Conservation (phyloP, 2,329 filamentous ascomycete genomes). For the Ustilaginoidea virens region DNA sequence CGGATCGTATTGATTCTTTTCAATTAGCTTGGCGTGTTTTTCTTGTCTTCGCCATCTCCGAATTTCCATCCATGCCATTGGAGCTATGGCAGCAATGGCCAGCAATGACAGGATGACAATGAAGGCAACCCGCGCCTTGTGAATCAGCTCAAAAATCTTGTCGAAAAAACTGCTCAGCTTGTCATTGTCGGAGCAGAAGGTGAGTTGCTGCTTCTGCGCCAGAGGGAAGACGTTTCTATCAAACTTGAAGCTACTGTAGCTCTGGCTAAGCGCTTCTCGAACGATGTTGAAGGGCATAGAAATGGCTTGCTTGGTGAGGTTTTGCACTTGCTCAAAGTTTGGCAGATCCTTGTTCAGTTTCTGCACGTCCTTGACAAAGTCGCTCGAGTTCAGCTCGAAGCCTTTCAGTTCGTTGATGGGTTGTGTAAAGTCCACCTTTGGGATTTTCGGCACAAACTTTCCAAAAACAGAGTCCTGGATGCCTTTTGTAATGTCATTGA, state of each 20-base stretch:
- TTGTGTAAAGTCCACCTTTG: conserved; percentile 46
- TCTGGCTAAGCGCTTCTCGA: conserved; percentile 54
- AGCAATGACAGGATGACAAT: conserved; percentile 57
- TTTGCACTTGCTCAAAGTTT: conserved; percentile 68
- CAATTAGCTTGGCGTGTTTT: conserved; percentile 50
- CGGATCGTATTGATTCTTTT: conserved; percentile 52
- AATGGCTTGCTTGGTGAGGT: conserved; percentile 62
- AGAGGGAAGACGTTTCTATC: conserved; percentile 66
- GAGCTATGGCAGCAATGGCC: conserved; percentile 57
- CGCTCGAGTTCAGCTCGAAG: conserved; percentile 50
- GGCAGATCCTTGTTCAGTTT: conserved; percentile 68
- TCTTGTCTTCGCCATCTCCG: conserved; percentile 61
- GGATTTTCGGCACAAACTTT: conserved; percentile 28
- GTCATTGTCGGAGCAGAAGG: conserved; percentile 78
- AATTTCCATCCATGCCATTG: conserved; percentile 71
- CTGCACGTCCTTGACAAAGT: conserved; percentile 52
- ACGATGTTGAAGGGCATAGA: conserved; percentile 69
- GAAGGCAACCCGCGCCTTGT: conserved; percentile 57
- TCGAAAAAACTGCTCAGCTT: conserved; percentile 75
- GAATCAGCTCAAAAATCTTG: conserved; percentile 48
- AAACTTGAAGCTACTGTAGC: conserved; percentile 60
- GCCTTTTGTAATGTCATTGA: conserved; percentile 31
- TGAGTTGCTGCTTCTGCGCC: conserved; percentile 65
- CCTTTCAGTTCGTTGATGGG: conserved; percentile 51
- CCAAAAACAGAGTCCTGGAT: conserved; percentile 32